Conservation (phyloP, 768 basidiomycete genomes). For the Steccherinum ochraceum region DNA sequence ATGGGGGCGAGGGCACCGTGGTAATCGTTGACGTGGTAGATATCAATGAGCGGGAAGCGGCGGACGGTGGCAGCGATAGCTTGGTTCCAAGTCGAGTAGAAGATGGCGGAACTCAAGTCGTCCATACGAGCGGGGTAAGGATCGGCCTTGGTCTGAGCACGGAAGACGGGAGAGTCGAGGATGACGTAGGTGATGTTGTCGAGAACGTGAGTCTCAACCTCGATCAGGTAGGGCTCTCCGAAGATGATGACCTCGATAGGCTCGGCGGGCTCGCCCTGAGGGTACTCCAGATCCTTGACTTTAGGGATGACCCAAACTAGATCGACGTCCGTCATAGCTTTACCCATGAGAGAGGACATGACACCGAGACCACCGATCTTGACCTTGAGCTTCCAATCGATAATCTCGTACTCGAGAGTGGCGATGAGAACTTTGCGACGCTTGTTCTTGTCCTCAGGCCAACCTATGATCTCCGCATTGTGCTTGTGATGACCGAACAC, state of each 20-base stretch:
- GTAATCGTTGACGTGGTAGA: constrained; percentile 95
- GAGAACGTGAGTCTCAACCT: constrained; percentile 87
- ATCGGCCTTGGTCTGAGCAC: constrained; percentile 92
- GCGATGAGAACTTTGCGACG: constrained; percentile 87
- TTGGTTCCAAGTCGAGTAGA: constrained; percentile 98
- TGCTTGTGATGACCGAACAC: constrained; percentile 51
- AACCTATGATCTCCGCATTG: constrained; percentile 78
- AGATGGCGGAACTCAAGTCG: constrained; percentile 91
- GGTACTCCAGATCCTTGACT: constrained; percentile 92
- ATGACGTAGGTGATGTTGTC: constrained; percentile 96
- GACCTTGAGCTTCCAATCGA: constrained; percentile 97
- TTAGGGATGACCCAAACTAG: constrained; percentile 92
- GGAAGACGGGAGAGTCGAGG: constrained; percentile 93
- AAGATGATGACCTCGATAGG: constrained; percentile 97
- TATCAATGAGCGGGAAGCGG: constrained; percentile 79
- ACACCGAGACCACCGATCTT: constrained; percentile 97
- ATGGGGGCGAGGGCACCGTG: constrained; percentile 89
- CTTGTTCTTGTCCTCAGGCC: constrained; percentile 92
- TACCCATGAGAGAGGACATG: constrained; percentile 97
- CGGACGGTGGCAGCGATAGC: constrained; percentile 90
- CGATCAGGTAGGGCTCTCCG: constrained; percentile 91
- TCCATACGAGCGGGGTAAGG: constrained; percentile 98
- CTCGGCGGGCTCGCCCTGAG: constrained; percentile 83
- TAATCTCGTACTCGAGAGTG: constrained; percentile 92
- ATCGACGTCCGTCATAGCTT: constrained; percentile 96